Conservation (phyloP, 805 yeast genomes). For the Candida pseudofarinosa region DNA sequence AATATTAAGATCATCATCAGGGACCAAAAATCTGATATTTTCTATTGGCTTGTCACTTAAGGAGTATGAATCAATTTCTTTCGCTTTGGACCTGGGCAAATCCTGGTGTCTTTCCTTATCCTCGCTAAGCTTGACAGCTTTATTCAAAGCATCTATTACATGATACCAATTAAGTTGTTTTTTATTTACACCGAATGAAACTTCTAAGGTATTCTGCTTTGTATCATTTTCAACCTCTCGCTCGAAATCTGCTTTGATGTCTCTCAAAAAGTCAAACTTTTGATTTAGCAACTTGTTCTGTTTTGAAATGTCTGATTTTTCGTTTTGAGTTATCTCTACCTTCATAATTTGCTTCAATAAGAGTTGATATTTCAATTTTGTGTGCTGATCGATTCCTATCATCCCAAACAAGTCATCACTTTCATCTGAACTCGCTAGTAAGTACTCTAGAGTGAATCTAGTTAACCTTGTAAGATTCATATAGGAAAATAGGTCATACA, state of each 20-base stretch:
- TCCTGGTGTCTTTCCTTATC: conserved; percentile 33
- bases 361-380: conserved; percentile 8
- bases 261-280: conserved; percentile 26
- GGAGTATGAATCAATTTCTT: conserved; percentile 48
- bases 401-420: conserved; percentile 37
- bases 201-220: conserved; percentile 6
- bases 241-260: conserved; percentile 28
- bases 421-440: conserved; percentile 40
- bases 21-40: conserved; percentile 28
- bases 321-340: conserved; percentile 6
- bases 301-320: conserved; percentile 2
- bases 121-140: conserved; percentile 26
- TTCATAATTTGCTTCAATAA: conserved; percentile 23
- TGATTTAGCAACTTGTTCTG: conserved; percentile 2
- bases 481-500: conserved; percentile 49
- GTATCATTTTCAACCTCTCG: conserved; percentile 13
- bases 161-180: conserved; percentile 20
- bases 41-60: conserved; percentile 49
- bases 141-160: conserved; percentile 27
- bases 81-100: conserved; percentile 38
- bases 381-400: conserved; percentile 17
- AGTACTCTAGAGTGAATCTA: conserved; percentile 57
- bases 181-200: conserved; percentile 4
- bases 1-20: conserved; percentile 5
- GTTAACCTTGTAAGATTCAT: conserved; percentile 48